phyloP scores from a whole-genome alignment of 192 early-diverging fungal species.

The Podila epicladia region DNA sequence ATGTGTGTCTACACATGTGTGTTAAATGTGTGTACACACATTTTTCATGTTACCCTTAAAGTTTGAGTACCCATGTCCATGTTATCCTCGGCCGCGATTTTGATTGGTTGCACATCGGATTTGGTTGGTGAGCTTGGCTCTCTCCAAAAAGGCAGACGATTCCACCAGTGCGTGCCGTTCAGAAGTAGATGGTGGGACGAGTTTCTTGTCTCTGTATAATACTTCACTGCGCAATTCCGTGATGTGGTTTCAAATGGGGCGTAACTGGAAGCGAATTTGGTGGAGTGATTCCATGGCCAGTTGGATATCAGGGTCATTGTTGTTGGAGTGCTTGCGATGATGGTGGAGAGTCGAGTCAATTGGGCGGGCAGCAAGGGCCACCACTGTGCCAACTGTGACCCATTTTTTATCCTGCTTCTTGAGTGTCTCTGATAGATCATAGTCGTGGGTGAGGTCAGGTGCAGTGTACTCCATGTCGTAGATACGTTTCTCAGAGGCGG shows the following conservation, averaged over 20 bases:
- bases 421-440: neutral
- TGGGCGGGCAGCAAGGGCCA: neutral
- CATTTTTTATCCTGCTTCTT: neutral
- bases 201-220: neutral
- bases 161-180: neutral
- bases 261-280: neutral
- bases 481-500: neutral
- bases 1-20: too few species aligned
- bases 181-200: neutral
- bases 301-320: neutral
- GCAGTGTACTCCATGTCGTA: neutral
- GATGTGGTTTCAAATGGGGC: conserved; percentile 1
- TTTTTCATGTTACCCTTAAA: too few species aligned
- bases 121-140: neutral
- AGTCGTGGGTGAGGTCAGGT: neutral
- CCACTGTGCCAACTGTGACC: neutral
- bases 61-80: too few species aligned
- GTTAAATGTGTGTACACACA: too few species aligned
- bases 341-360: neutral
- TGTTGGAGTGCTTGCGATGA: neutral
- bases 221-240: neutral
- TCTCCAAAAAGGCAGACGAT: neutral
- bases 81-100: too few species aligned
- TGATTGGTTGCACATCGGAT: neutral
- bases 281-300: neutral